Evolutionary conservation across 176 grass and related monocot genomes (phyloP).

Genomic region (Lolium multiflorum): DNA sequence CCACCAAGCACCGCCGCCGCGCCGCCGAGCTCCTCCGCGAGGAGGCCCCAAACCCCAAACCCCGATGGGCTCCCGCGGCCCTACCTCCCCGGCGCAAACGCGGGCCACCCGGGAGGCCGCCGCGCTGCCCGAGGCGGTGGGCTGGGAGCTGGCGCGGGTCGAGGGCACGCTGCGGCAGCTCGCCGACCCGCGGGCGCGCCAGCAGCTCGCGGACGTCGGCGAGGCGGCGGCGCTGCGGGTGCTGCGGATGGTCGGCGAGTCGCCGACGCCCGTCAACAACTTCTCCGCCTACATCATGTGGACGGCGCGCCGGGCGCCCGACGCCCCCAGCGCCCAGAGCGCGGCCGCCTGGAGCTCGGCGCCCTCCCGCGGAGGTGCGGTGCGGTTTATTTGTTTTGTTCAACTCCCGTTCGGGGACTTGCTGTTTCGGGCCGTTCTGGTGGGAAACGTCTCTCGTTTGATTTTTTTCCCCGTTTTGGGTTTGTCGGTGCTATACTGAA

Average conservation of each 20-base stretch:
- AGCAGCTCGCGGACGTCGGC: not conserved
- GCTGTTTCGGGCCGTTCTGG: slow-evolving; percentile 8
- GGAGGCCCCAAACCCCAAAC: not conserved
- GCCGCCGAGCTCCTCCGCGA: not conserved
- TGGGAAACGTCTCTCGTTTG: not conserved
- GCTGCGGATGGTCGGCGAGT: not conserved
- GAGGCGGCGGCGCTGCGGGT: not conserved
- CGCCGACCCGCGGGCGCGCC: not conserved
- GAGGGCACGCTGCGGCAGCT: not conserved
- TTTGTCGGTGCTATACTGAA: not conserved
- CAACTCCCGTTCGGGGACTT: not conserved
- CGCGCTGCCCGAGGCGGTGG: not conserved
- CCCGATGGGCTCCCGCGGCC: not conserved
- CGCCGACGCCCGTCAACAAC: not conserved
- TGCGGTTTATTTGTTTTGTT: not conserved
- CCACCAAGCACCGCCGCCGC: not conserved
- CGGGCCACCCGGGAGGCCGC: not conserved
- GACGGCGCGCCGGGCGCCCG: not conserved
- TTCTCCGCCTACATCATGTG: slow-evolving; percentile 32
- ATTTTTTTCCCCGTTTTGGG: not conserved
- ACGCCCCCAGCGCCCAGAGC: slow-evolving; percentile 29
- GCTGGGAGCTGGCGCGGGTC: slow-evolving; percentile 11
- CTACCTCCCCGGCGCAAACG: not conserved
- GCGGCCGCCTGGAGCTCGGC: not conserved
- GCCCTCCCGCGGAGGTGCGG: not conserved